Evolutionary conservation across 2,329 filamentous ascomycete species (phyloP), one percentile per base, ranked within the genome.

Genomic region (Hirsutella minnesotensis): DNA sequence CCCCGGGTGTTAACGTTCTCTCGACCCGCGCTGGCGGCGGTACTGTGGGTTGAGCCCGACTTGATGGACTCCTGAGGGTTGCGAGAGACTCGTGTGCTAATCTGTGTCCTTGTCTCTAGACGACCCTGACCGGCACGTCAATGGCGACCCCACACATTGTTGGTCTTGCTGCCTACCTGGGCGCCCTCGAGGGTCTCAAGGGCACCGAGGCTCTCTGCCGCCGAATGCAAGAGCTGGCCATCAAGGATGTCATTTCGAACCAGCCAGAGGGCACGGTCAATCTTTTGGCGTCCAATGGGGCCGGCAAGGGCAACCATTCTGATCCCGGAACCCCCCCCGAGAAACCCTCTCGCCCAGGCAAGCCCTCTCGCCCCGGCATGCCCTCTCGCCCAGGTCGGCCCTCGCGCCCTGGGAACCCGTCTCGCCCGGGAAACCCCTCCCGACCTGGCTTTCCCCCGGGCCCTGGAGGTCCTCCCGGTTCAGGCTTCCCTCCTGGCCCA

Each of bases 201-300:
- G 62, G 61, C 27, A 70, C 73, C 12, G 56, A 63, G 42, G 68
- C 60, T 10, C 65, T 78, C 22, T 66, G 63, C 47, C 38, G 53
- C 40, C 65, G 68, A 49, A 68, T 77, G 48, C 54, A 61, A 50
- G 56, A 56, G 41, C 61, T 69, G 30, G 59, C 63, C 31, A 62
- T 59, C 42, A 62, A 59, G 48, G 60, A 61, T 41, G 60, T 65
- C 48, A 58, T 69, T 37, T 58, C 57, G 29, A 54, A 57, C 46
- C 44, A 69, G 3, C 62, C 59, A 38, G 57, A 51, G 44, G 60
- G 64, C 47, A 72, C 68, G 41, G 53, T 57, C 51, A 75, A 77
- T 63, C 53, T 63, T 46, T 61, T 78, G 41, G 70, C 67, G 38
- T 75, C 70, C 59, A 77, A 77, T 60, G 70, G 70, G 10, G 43